Evolutionary conservation across 2,329 filamentous ascomycete species (phyloP), one percentile per base, ranked within the genome.

Genomic region (Neofusicoccum cordaticola): DNA sequence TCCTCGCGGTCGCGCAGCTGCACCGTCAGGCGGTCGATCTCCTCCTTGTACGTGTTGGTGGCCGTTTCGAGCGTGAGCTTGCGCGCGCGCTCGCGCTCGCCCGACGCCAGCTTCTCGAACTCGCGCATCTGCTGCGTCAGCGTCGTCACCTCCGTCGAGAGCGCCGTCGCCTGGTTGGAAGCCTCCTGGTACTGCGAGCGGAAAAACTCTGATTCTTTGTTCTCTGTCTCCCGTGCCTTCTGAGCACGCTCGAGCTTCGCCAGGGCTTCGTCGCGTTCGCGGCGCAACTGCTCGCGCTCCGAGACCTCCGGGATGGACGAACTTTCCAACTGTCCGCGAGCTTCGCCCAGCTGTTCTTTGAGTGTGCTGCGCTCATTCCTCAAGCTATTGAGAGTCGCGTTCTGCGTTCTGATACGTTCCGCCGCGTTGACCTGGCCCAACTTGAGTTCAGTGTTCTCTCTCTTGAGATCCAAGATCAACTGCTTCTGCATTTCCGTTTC

Each of bases 121-220:
- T 62, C 64, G 31, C 57, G 42, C 48, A 69, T 64, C 5, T 65
- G 64, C 57, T 70, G 47, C 34, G 45, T 44, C 11, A 65, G 53
- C 4, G 13, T 48, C n/a, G 35, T 15, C 42, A 41, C 35, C 34
- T 50, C 27, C 2, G 17, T 41, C 12, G 50, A 53, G 34, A 31
- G 31, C 22, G 47, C 47, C 1, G 45, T 35, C 17, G 64, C 50
- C 3, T 13, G 2, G 48, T 45, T 61, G 37, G 60, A 57, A 6
- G 69, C 69, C 6, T 58, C 60, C 35, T 69, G 88, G 69, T 90
- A 91, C 9, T 82, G 78, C 3, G 80, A 79, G 61, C 85, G 83
- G 12, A 82, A 77, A 69, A 87, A 91, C 1, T 87, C 84, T 31
- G 82, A 77, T 3, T 87, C 84, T 13, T 77, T 78, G 34, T 83